These are phyloP conservation scores for Stereocaulon alpinum DNA, from an alignment of 495 filamentous ascomycete genomes.

Conservation along the genomic window DNA sequence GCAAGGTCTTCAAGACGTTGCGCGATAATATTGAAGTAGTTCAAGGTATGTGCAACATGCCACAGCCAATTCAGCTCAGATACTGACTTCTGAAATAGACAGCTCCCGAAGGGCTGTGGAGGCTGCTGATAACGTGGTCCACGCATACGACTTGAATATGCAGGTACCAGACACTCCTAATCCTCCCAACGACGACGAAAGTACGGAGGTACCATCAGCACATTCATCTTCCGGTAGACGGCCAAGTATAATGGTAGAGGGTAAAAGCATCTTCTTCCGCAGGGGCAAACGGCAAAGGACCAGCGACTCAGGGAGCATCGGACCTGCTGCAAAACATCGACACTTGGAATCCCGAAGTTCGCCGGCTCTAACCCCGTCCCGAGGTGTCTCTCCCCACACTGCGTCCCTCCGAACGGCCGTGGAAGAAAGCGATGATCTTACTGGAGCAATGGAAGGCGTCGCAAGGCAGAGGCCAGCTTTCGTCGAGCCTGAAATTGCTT, in stretches of 20 bases:
- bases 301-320: slow-evolving; percentile 34
- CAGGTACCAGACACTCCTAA: slow-evolving; percentile 54
- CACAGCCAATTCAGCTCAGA: not conserved
- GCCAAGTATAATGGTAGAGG: slow-evolving; percentile 36
- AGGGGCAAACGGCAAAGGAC: slow-evolving; percentile 40
- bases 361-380: slow-evolving; percentile 18
- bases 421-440: slow-evolving; percentile 40
- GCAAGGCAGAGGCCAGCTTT: slow-evolving; percentile 1
- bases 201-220: slow-evolving; percentile 24
- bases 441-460: slow-evolving; percentile 16
- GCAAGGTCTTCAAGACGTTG: slow-evolving; percentile 50
- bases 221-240: slow-evolving; percentile 24
- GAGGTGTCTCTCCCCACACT: slow-evolving; percentile 40
- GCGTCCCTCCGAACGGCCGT: slow-evolving; percentile 37
- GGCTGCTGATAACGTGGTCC: slow-evolving; percentile 75
- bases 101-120: slow-evolving; percentile 70
- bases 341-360: slow-evolving; percentile 24
- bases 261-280: slow-evolving; percentile 36
- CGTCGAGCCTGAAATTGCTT: slow-evolving; percentile 14
- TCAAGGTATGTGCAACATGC: slow-evolving; percentile 38
- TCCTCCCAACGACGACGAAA: slow-evolving; percentile 32
- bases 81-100: slow-evolving; percentile 34
- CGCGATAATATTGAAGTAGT: slow-evolving; percentile 69
- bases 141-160: slow-evolving; percentile 84
- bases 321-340: slow-evolving; percentile 32